Evolutionary conservation across 202 grass and related monocot species (phyloP), one percentile per base, ranked within the genome.

Genomic region (Dendrocalamus latiflorus): DNA sequence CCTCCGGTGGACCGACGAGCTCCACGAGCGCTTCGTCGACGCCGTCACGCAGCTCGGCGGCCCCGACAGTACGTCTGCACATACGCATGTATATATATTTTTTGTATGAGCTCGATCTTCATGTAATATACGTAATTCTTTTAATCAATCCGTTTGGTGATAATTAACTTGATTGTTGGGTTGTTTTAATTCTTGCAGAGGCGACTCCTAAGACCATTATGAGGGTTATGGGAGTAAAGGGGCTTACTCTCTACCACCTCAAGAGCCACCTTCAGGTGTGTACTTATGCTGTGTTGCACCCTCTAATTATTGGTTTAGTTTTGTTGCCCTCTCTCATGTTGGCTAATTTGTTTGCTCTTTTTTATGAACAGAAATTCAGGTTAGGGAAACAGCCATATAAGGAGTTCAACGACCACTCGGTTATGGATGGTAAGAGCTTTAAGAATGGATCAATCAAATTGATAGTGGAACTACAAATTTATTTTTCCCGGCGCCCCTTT

Each of bases 211-310:
- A n/a, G n/a, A n/a, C n/a, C n/a, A n/a, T n/a, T n/a, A n/a, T n/a
- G n/a, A n/a, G n/a, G n/a, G 96, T 99, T 45, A 99, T 99, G 96
- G 96, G 93, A 57, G 93, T 99, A 1, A 99, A 99, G 78, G 96
- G 96, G 28, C 96, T 99, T 45, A 99, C 96, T 17, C 96, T 99
- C n/a, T 99, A 99, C 77, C 96, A 99, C 79, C 93, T 99, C 79
- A 99, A 99, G 88, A 99, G 96, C 86, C 96, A 99, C 39, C 96
- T 99, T 17, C 96, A 99, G 93, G 96, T 99, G 74, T 50, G 68
- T 87, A 8, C 4, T n/a, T n/a, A n/a, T n/a, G 42, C 11, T 16
- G 2, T 14, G 37, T 69, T 86, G 86, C 73, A 70, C 47, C 77
- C 26, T 21, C 25, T 76, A 64, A 21, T 79, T 87, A 90, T 83